phyloP scores from a whole-genome alignment of 83 land plant species.

The Isoetes engelmannii region DNA sequence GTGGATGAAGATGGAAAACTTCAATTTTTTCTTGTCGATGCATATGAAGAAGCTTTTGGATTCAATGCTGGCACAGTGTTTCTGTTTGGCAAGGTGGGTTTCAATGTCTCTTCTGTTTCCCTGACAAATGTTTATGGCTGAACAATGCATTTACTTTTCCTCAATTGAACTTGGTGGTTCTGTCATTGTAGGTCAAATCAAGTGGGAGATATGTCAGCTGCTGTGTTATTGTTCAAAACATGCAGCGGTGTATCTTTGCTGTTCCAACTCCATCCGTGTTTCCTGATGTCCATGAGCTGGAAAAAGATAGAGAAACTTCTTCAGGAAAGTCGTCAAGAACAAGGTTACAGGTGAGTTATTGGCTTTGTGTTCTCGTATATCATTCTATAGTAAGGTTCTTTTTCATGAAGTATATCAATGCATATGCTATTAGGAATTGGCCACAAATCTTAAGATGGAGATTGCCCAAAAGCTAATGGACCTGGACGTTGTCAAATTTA shows the following conservation, averaged over 20 bases:
- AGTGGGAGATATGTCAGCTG: slow-evolving; percentile 72
- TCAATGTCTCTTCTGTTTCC: background rate
- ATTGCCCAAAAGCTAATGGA: slow-evolving; percentile 52
- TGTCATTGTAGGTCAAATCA: slow-evolving; percentile 47
- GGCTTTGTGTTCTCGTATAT: background rate
- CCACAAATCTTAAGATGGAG: slow-evolving; percentile 65
- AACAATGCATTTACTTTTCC: too few relatives aligned
- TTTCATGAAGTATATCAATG: background rate
- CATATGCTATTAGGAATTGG: slow-evolving; percentile 47
- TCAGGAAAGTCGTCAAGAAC: slow-evolving; percentile 23
- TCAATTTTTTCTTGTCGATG: slow-evolving; percentile 77
- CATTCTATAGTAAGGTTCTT: background rate
- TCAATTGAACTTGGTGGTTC: too few relatives aligned
- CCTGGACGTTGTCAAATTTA: slow-evolving; percentile 59
- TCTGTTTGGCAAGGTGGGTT: slow-evolving; percentile 88
- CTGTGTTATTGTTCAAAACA: slow-evolving; percentile 80
- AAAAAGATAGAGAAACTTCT: slow-evolving; percentile 27
- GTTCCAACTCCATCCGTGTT: slow-evolving; percentile 61
- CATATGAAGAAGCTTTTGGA: slow-evolving; percentile 76
- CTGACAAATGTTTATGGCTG: too few relatives aligned
- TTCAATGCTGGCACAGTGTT: slow-evolving; percentile 68
- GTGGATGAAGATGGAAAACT: slow-evolving; percentile 61
- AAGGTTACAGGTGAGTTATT: slow-evolving; percentile 50
- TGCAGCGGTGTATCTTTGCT: slow-evolving; percentile 86
- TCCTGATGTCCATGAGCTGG: slow-evolving; percentile 47